Base-by-base conservation (phyloP, 208 protist species). In the Angomonas desouzai region DNA sequence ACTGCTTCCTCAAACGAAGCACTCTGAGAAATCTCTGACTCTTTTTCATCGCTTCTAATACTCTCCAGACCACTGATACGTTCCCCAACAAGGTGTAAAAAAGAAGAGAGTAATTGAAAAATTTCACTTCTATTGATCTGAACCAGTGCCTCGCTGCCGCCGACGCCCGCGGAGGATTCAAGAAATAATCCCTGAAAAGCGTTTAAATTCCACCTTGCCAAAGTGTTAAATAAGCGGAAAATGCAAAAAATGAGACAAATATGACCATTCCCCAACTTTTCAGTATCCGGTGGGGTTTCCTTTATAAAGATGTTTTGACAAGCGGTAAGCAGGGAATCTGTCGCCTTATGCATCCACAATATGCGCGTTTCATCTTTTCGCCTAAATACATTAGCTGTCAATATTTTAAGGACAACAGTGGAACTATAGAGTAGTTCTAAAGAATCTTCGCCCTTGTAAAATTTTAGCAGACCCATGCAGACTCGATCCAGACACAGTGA, bases 241-340 rank as follows among this genome's bases (percentile, higher is more conserved):
- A 79, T 62, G 60, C 75, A 76, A 63, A 89, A 94, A 13, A 94
- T 55, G 23, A 94, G 72, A 3, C 72, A 74, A 20, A 81, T 71
- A 4, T 77, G 77, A 27, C 66, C 70, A 64, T 68, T 53, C 22
- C 68, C 74, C 0, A 84, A 38, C 23, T 67, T 75, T 16, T 32
- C 27, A n/a, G 64, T 73, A 63, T 48, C 51, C 64, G 10, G 67
- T 62, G 59, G 72, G 60, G 33, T 33, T 51, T 16, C 80, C 76
- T 48, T 78, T 67, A 76, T 85, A 25, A 94, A 61, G 58, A 89
- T 83, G 66, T 85, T 89, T 64, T 94, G 85, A 57, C 88, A 68
- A 29, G 89, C 68, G n/a, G 83, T 59, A 60, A 94, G 90, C 33
- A 86, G 75, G 9, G 85, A 70, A 0, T 71, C 75, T 22, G 80